Evolutionary conservation across 176 grass and related monocot species (phyloP).

Genomic region (Oryza australiensis): DNA sequence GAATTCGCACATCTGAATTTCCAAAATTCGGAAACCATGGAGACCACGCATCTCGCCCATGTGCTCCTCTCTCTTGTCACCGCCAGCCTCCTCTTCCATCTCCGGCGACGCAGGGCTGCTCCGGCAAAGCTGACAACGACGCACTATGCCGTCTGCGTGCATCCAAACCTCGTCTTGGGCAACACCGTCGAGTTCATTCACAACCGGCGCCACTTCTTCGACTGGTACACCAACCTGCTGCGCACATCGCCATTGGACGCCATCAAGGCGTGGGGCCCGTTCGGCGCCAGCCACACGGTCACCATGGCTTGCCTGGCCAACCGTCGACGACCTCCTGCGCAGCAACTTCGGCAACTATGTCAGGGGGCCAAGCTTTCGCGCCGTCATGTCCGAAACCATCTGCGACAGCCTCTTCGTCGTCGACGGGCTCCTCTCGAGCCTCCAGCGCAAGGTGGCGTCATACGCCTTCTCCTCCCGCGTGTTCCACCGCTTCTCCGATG

Average conservation of each 20-base stretch:
- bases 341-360: conserved; percentile 47
- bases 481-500: conserved; percentile 36
- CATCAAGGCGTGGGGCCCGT: conserved; percentile 49
- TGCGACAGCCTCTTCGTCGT: conserved; percentile 57
- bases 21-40: conserved; percentile 10
- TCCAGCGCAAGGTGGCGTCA: conserved; percentile 64
- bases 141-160: conserved; percentile 47
- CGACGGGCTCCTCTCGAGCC: conserved; percentile 52
- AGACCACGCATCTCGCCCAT: background rate
- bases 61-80: conserved; percentile 35
- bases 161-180: conserved; percentile 51
- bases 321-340: conserved; percentile 64
- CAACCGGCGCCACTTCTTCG: conserved; percentile 67
- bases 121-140: background rate
- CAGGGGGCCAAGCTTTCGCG: conserved; percentile 37
- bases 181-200: conserved; percentile 63
- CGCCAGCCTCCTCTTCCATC: conserved; percentile 6
- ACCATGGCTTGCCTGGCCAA: conserved; percentile 45
- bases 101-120: background rate
- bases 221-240: conserved; percentile 67
- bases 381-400: conserved; percentile 43
- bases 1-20: background rate
- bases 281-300: conserved; percentile 46
- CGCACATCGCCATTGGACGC: conserved; percentile 40
- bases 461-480: conserved; percentile 59